A percentile compares a stretch with the other conserved stretches of the same genome.
Conservation (phyloP, 768 basidiomycete species). For the Mycena capillaripes region DNA sequence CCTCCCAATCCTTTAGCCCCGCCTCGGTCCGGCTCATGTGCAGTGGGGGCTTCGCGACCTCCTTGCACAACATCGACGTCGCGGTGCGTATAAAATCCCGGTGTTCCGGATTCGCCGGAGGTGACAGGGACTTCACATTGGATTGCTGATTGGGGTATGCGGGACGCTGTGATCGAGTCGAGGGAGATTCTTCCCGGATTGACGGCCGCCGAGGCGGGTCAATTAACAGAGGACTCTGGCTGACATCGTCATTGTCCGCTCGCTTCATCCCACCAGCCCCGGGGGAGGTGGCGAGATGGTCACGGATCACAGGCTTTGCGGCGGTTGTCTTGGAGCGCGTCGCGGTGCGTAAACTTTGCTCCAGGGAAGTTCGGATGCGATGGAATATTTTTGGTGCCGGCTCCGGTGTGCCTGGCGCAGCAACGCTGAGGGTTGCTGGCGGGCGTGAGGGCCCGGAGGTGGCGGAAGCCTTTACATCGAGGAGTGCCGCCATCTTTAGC, state of each 20-base stretch:
- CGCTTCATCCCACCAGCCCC: slow-evolving; percentile 58
- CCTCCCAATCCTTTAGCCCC: slow-evolving; percentile 75
- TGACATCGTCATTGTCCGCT: slow-evolving; percentile 52
- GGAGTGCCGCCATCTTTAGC: too few species aligned
- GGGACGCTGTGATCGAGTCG: slow-evolving; percentile 61
- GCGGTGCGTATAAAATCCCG: slow-evolving; percentile 80
- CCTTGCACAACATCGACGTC: slow-evolving; percentile 73
- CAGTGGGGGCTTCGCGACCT: slow-evolving; percentile 72
- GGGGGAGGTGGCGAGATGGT: slow-evolving; percentile 58
- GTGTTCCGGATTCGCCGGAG: slow-evolving; percentile 67
- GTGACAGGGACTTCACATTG: slow-evolving; percentile 67
- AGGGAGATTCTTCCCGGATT: slow-evolving; percentile 58
- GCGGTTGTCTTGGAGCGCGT: slow-evolving; percentile 69
- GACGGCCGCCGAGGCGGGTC: slow-evolving; percentile 52
- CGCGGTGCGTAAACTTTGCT: slow-evolving; percentile 75
- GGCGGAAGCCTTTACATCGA: slow-evolving; percentile 26
- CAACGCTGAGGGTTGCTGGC: slow-evolving; percentile 48
- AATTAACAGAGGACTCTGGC: slow-evolving; percentile 51
- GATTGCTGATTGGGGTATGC: slow-evolving; percentile 64
- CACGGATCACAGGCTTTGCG: slow-evolving; percentile 52
- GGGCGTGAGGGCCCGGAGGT: slow-evolving; percentile 45
- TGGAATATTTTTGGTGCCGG: slow-evolving; percentile 68
- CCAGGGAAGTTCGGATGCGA: slow-evolving; percentile 75
- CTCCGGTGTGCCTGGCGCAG: slow-evolving; percentile 50
- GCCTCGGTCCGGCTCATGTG: slow-evolving; percentile 65